Percentiles rank a stretch among this genome's conserved stretches.
These are phyloP conservation scores for Aquilaria yunnanensis DNA, from an alignment of 345 rosid species.

Conservation along the genomic window DNA sequence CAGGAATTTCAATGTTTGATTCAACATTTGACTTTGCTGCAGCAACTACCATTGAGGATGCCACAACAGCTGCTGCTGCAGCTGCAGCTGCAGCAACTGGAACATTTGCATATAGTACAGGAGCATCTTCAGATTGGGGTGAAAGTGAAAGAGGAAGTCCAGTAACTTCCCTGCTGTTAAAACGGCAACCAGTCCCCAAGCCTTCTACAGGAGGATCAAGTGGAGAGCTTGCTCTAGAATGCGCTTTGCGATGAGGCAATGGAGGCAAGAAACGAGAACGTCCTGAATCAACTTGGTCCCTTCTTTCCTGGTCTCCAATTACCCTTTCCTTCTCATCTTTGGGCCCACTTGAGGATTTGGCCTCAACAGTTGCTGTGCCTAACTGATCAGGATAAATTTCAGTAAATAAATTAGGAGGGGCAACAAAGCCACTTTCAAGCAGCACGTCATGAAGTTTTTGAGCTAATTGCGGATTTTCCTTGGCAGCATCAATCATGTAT, in stretches of 20 bases:
- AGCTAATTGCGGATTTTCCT: conserved; percentile 89
- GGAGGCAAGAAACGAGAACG: conserved; percentile 57
- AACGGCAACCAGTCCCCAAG: conserved; percentile 20
- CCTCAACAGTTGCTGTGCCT: conserved; percentile 37
- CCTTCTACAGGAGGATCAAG: conserved; percentile 29
- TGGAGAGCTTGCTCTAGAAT: conserved; percentile 27
- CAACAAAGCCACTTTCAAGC: conserved; percentile 89
- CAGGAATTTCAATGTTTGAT: conserved; percentile 72
- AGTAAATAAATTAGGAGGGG: conserved; percentile 75
- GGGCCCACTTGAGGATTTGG: conserved; percentile 29
- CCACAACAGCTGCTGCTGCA: conserved; percentile 94
- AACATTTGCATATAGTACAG: conserved; percentile 43
- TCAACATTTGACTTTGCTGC: conserved; percentile 61
- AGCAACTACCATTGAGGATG: conserved; percentile 95
- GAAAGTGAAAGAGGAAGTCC: conserved; percentile 29
- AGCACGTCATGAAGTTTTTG: conserved; percentile 89
- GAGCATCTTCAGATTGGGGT: conserved; percentile 41
- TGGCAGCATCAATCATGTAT: conserved; percentile 94
- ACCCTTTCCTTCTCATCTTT: conserved; percentile 31
- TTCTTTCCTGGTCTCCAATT: conserved; percentile 25
- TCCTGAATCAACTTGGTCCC: conserved; percentile 38
- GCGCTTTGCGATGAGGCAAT: conserved; percentile 42
- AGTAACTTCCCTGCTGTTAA: conserved; percentile 27
- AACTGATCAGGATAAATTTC: conserved; percentile 52
- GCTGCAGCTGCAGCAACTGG: conserved; percentile 83